Base-by-base conservation (phyloP, 192 early-diverging fungal species). In the Kickxella alabastrina region DNA sequence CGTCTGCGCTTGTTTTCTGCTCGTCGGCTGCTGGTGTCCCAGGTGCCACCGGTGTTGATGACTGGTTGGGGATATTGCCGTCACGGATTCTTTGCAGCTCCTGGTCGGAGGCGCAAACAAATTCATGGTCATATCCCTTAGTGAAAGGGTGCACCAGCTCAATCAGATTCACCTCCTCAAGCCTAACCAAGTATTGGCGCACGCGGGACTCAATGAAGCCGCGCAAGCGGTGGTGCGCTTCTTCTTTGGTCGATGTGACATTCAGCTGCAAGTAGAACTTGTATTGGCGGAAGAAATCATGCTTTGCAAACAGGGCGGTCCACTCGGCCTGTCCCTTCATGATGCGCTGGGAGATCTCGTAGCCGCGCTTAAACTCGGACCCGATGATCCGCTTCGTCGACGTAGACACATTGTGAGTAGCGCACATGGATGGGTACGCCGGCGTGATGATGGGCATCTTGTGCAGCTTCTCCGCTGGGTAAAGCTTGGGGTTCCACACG, bases 371-470 rank as follows among this genome's bases (percentile, higher is more conserved):
- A 49, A 95, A 89, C 76, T 99, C 96, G 13, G 80, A 68, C 10
- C 82, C 83, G 50, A 93, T 97, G 13, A 99, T 84, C 4, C 53
- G 57, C 19, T 85, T 82, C 0, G 96, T 97, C 3, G 92, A 95
- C 43, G 77, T 57, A 2, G 89, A 92, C 10, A 99, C 94, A 58
- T 97, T 99, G 69, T 97, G 94, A 3, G 96, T 99, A 3, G 93
- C 83, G 65, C 94, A 97, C 93, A 95, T 97, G 19, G 90, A 92
- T 23, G 96, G 96, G 54, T 99, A 99, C 3, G 96, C 93, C 4
- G 96, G 96, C 9, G 96, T 99, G 57, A 99, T 99, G 49, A 99
- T 91, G 6, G 96, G 96, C 92, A 99, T 96, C 19, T 82, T 79
- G 64, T 99, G 96, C 6, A 60, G 77, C 49, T 72, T 77, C 59